phyloP scores from a whole-genome alignment of 495 filamentous ascomycete genomes.

The Xylaria nigripes region DNA sequence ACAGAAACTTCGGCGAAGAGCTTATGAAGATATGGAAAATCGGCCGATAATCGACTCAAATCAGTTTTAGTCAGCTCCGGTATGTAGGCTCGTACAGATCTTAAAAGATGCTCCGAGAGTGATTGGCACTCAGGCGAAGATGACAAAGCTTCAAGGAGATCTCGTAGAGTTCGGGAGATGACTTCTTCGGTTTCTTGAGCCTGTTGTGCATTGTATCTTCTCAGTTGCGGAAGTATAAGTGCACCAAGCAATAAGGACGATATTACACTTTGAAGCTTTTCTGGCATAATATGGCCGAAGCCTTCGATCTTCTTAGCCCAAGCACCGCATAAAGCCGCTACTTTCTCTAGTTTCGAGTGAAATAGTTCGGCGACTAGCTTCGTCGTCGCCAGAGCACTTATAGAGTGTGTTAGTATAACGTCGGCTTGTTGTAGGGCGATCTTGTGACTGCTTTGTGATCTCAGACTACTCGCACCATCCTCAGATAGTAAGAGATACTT shows the following conservation, averaged over 20 bases:
- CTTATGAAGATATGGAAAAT: conserved; percentile 27
- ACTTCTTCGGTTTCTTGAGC: conserved; percentile 33
- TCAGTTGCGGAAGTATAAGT: conserved; percentile 37
- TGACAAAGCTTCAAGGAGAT: conserved; percentile 26
- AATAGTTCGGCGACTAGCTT: conserved; percentile 43
- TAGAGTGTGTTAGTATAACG: conserved; percentile 24
- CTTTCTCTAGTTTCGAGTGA: conserved; percentile 38
- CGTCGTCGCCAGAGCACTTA: conserved; percentile 34
- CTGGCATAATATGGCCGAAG: conserved; percentile 32
- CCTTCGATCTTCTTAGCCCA: conserved; percentile 41
- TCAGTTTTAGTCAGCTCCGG: conserved; percentile 26
- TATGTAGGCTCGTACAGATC: conserved; percentile 29
- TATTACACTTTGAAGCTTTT: conserved; percentile 40
- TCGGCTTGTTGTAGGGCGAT: not conserved
- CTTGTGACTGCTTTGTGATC: not conserved
- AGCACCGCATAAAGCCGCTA: conserved; percentile 28
- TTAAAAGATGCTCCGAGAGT: conserved; percentile 30
- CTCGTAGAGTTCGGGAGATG: conserved; percentile 27
- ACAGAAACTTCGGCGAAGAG: conserved; percentile 35
- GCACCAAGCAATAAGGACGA: conserved; percentile 35
- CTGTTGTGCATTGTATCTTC: conserved; percentile 31
- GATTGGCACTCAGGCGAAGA: conserved; percentile 27
- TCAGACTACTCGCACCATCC: conserved; percentile 5
- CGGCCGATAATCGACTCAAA: conserved; percentile 22
- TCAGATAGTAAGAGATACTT: conserved; percentile 37